Conservation (phyloP, 495 filamentous ascomycete genomes). For the Trichoderma gamsii region DNA sequence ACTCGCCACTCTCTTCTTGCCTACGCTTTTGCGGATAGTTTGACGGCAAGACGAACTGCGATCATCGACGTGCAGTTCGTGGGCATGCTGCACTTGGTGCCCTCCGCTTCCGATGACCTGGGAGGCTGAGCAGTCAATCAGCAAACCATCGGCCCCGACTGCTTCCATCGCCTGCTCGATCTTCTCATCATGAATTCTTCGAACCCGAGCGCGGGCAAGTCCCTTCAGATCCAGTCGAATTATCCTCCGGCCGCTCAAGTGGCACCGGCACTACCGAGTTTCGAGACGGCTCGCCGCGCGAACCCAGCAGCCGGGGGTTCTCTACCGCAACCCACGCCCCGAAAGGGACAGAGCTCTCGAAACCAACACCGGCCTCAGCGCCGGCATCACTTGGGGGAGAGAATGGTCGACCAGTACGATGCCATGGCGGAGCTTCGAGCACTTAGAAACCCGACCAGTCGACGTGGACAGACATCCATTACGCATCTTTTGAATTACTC, state of each 20-base stretch:
- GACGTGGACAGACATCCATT: constrained; percentile 91
- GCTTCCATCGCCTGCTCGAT: not conserved
- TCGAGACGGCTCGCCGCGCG: constrained; percentile 57
- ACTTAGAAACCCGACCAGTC: constrained; percentile 75
- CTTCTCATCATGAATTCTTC: constrained; percentile 39
- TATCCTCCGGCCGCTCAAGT: constrained; percentile 25
- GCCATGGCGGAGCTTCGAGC: constrained; percentile 76
- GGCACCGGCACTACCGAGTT: constrained; percentile 31
- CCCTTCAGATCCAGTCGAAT: constrained; percentile 31
- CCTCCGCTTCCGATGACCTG: constrained; percentile 5
- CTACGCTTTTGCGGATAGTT: not conserved
- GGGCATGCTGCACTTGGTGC: constrained; percentile 7
- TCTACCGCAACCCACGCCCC: constrained; percentile 42
- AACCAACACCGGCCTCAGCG: constrained; percentile 64
- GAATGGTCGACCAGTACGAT: constrained; percentile 56
- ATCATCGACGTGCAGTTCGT: not conserved
- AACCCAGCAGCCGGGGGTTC: constrained; percentile 53
- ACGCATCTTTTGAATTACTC: constrained; percentile 93
- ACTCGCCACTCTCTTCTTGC: not conserved
- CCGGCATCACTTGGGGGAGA: constrained; percentile 27
- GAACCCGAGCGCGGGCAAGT: constrained; percentile 37
- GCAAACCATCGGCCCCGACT: constrained; percentile 4
- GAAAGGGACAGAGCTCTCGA: constrained; percentile 69
- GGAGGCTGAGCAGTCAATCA: constrained; percentile 9
- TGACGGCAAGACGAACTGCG: not conserved